A percentile compares a stretch with the other conserved stretches of the same genome.
These are phyloP conservation scores for Colletotrichum camelliae DNA, from an alignment of 2,329 filamentous ascomycete species.

Conservation along the genomic window DNA sequence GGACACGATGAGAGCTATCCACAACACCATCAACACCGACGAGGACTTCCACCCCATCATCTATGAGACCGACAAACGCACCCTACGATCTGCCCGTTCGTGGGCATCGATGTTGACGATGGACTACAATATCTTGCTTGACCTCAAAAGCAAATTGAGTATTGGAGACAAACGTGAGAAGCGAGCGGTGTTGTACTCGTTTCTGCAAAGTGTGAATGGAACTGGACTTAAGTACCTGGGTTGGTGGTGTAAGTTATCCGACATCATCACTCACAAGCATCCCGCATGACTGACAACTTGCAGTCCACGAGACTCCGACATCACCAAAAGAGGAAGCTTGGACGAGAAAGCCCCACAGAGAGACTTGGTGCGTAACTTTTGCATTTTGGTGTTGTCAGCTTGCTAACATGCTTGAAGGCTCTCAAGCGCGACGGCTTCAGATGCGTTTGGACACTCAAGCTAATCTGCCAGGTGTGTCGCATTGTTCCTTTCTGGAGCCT, in stretches of 20 bases:
- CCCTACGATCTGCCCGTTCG: neutral
- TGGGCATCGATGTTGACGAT: neutral
- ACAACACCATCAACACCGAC: neutral
- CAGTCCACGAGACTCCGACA: neutral
- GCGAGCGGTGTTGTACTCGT: neutral
- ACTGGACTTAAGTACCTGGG: neutral
- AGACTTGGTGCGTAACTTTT: neutral
- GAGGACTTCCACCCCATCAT: neutral
- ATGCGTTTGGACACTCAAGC: neutral
- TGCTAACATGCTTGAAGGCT: neutral
- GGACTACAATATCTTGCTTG: neutral
- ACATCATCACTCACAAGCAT: neutral
- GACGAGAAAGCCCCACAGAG: neutral
- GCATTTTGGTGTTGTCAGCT: neutral
- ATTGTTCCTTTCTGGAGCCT: neutral
- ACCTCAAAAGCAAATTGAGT: neutral
- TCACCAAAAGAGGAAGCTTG: neutral
- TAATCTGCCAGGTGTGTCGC: neutral
- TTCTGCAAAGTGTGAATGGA: neutral
- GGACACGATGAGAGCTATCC: neutral
- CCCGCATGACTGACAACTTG: neutral
- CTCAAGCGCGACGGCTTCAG: neutral
- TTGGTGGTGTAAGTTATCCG: neutral
- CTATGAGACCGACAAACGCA: neutral
- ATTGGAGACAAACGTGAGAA: neutral